Evolutionary conservation across 1,139 yeast species (phyloP).

Genomic region (Meyerozyma carpophila): DNA sequence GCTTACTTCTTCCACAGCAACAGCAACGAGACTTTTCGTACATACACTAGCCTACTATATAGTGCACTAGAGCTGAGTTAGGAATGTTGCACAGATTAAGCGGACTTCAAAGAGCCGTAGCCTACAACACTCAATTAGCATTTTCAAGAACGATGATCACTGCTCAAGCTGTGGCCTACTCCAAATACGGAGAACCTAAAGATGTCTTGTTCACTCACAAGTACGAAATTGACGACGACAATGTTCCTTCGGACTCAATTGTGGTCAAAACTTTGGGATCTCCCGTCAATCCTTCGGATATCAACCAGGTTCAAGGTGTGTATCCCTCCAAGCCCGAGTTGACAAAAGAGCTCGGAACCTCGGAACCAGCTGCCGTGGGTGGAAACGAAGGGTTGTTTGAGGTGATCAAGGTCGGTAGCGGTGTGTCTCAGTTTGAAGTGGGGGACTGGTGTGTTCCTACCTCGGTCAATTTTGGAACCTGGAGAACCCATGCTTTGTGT

Average conservation of each 20-base stretch:
- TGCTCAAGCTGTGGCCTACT: constrained; percentile 54
- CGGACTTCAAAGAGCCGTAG: background rate
- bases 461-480: constrained; percentile 83
- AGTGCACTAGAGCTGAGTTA: too few relatives aligned
- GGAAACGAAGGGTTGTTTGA: constrained; percentile 96
- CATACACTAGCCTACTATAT: too few relatives aligned
- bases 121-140: constrained; percentile 1
- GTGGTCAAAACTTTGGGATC: constrained; percentile 68
- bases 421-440: constrained; percentile 38
- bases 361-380: constrained; percentile 66
- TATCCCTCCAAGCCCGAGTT: constrained; percentile 79
- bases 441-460: constrained; percentile 96
- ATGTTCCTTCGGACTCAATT: constrained; percentile 38
- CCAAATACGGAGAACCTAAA: constrained; percentile 55
- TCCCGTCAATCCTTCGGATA: constrained; percentile 90
- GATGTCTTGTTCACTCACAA: constrained; percentile 51
- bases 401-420: constrained; percentile 64
- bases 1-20: too few relatives aligned
- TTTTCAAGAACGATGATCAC: constrained; percentile 37
- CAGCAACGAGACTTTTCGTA: too few relatives aligned
- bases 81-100: too few relatives aligned
- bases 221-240: constrained; percentile 45
- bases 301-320: constrained; percentile 89
- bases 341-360: constrained; percentile 42
- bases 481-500: constrained; percentile 82